Evolutionary conservation across 257 asterid genomes (phyloP).

Genomic region (Solanum rostratum): DNA sequence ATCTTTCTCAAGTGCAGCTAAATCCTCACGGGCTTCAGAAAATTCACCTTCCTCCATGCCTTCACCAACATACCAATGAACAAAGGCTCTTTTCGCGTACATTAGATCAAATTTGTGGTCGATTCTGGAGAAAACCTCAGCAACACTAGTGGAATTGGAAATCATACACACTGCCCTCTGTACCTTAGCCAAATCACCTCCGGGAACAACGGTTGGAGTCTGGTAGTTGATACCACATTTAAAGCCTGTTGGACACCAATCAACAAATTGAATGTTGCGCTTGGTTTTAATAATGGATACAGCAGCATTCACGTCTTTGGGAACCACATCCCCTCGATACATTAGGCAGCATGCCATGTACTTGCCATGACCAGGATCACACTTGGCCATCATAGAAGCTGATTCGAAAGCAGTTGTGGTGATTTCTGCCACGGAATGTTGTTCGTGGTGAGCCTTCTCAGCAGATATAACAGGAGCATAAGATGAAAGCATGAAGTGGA

Average conservation of each 20-base stretch:
- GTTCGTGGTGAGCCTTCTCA: conserved; percentile 1
- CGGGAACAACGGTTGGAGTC: background rate
- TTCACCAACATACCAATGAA: conserved; percentile 10
- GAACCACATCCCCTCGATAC: conserved; percentile 8
- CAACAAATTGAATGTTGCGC: background rate
- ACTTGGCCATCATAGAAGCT: conserved; percentile 6
- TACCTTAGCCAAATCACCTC: conserved; percentile 4
- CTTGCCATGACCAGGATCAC: conserved; percentile 7
- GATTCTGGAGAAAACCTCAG: conserved; percentile 3
- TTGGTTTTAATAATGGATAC: conserved; percentile 1
- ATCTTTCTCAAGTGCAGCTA: conserved; percentile 8
- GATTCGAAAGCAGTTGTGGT: conserved; percentile 5
- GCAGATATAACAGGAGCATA: conserved; percentile 4
- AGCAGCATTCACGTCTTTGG: conserved; percentile 1
- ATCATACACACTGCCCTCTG: conserved; percentile 6
- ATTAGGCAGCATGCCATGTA: conserved; percentile 5
- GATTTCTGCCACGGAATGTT: conserved; percentile 3
- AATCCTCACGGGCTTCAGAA: conserved; percentile 7
- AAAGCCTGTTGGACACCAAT: conserved; percentile 7
- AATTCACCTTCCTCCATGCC: conserved; percentile 9
- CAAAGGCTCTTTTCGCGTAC: conserved; percentile 6
- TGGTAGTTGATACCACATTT: conserved; percentile 5
- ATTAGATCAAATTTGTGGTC: conserved; percentile 4
- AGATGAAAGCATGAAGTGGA: conserved; percentile 9
- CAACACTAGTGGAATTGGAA: conserved; percentile 2